Evolutionary conservation across 1,139 yeast genomes (phyloP).

Genomic region (Pichia kudriavzevii): DNA sequence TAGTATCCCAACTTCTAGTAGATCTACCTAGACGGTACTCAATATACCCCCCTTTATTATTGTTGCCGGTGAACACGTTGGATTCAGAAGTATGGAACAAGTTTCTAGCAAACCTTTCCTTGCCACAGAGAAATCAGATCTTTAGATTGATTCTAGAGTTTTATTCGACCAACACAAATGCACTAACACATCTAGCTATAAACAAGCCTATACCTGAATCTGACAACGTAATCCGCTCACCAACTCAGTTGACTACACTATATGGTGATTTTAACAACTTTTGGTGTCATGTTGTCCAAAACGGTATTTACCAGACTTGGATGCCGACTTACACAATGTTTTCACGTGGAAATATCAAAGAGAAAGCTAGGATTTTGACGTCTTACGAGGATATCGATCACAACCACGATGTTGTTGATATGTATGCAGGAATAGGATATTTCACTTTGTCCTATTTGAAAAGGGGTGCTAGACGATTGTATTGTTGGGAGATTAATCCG

Average conservation of each 20-base stretch:
- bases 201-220: conserved; percentile 58
- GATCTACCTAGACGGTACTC: conserved; percentile 48
- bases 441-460: conserved; percentile 64
- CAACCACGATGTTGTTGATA: conserved; percentile 43
- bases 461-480: conserved; percentile 43
- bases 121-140: not conserved
- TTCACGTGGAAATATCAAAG: conserved; percentile 81
- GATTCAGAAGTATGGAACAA: conserved; percentile 32
- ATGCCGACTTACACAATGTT: conserved; percentile 85
- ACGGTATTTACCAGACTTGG: conserved; percentile 75
- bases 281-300: conserved; percentile 69
- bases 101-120: conserved; percentile 13
- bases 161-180: conserved; percentile 10
- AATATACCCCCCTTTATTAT: conserved; percentile 59
- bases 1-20: conserved; percentile 5
- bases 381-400: conserved; percentile 21
- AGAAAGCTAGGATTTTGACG: conserved; percentile 58
- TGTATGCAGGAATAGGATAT: conserved; percentile 85
- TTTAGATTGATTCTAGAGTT: conserved; percentile 1
- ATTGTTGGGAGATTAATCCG: conserved; percentile 82
- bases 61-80: conserved; percentile 39
- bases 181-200: conserved; percentile 53
- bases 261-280: conserved; percentile 70
- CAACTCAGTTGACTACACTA: conserved; percentile 49
- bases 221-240: conserved; percentile 52